These are phyloP conservation scores for Aspergillus ochraceus DNA, from an alignment of 2,329 filamentous ascomycete genomes.

Conservation along the genomic window DNA sequence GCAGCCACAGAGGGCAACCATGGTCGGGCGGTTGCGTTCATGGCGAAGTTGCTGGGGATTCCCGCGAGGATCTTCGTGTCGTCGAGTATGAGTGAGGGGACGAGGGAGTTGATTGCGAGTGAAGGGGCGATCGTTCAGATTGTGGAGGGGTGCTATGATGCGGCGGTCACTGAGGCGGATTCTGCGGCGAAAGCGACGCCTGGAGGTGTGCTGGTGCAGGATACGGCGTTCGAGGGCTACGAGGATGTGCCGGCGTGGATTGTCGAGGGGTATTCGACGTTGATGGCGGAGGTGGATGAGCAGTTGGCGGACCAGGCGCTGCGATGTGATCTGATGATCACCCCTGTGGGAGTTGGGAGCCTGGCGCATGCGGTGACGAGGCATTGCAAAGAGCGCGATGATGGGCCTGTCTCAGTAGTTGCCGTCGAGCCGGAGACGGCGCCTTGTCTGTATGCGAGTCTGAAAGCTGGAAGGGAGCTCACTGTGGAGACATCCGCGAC, in stretches of 20 bases:
- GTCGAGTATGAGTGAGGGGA: constrained; percentile 54
- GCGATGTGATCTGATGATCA: constrained; percentile 55
- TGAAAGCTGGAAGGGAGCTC: constrained; percentile 49
- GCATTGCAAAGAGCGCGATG: constrained; percentile 58
- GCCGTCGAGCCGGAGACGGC: constrained; percentile 70
- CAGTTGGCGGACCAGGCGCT: constrained; percentile 53
- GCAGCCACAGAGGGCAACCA: constrained; percentile 76
- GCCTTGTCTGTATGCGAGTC: constrained; percentile 52
- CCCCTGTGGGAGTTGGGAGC: constrained; percentile 71
- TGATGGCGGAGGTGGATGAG: constrained; percentile 66
- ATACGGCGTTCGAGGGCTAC: constrained; percentile 67
- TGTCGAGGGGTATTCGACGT: constrained; percentile 74
- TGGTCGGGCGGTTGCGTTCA: constrained; percentile 69
- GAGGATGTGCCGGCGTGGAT: constrained; percentile 70
- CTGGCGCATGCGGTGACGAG: constrained; percentile 68
- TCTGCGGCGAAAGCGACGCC: constrained; percentile 36
- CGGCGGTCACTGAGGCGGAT: constrained; percentile 55
- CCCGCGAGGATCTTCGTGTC: constrained; percentile 64
- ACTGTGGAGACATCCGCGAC: constrained; percentile 59
- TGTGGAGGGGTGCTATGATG: constrained; percentile 64
- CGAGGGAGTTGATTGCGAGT: constrained; percentile 54
- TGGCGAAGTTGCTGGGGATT: constrained; percentile 62
- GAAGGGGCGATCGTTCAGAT: constrained; percentile 64
- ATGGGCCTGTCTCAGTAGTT: constrained; percentile 49
- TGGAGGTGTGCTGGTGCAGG: constrained; percentile 62